Percentiles rank a stretch among this genome's conserved stretches.
These are phyloP conservation scores for Lentinula sp. DNA, from an alignment of 768 basidiomycete species.

Conservation along the genomic window DNA sequence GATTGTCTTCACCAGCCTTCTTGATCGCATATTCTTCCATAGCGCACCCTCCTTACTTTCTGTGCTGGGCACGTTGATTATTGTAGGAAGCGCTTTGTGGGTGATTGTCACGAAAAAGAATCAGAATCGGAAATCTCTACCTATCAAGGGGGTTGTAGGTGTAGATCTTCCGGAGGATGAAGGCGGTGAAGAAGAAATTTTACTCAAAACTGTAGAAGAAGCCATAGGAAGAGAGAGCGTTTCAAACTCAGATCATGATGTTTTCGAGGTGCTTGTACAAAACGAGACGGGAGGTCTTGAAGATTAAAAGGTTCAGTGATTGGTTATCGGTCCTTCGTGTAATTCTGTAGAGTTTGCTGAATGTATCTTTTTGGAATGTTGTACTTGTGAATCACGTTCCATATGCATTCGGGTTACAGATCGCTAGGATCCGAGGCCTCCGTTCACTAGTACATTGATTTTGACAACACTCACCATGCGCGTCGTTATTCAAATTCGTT, in stretches of 20 bases:
- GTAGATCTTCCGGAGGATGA: not conserved
- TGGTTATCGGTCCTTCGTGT: not conserved
- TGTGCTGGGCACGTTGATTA: slow-evolving; percentile 57
- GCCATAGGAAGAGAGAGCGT: not conserved
- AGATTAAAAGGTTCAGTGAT: not conserved
- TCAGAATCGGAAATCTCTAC: not conserved
- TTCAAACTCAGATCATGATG: not conserved
- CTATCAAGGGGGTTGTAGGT: not conserved
- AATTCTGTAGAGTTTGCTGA: not conserved
- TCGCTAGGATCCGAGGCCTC: too few species aligned
- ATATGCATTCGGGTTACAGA: too few species aligned
- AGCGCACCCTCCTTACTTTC: slow-evolving; percentile 53
- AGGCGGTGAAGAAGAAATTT: not conserved
- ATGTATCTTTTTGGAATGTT: not conserved
- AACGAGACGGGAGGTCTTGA: not conserved
- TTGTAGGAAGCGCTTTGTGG: slow-evolving; percentile 53
- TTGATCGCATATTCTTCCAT: slow-evolving; percentile 64
- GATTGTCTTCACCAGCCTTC: slow-evolving; percentile 60
- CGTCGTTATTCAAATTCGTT: not conserved
- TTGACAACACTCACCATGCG: too few species aligned
- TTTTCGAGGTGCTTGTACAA: not conserved
- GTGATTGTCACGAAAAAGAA: not conserved
- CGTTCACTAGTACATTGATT: too few species aligned
- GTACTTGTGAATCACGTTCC: too few species aligned
- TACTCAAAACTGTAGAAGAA: slow-evolving; percentile 1